phyloP scores from a whole-genome alignment of 768 basidiomycete species.

The Rhodotorula babjevae region DNA sequence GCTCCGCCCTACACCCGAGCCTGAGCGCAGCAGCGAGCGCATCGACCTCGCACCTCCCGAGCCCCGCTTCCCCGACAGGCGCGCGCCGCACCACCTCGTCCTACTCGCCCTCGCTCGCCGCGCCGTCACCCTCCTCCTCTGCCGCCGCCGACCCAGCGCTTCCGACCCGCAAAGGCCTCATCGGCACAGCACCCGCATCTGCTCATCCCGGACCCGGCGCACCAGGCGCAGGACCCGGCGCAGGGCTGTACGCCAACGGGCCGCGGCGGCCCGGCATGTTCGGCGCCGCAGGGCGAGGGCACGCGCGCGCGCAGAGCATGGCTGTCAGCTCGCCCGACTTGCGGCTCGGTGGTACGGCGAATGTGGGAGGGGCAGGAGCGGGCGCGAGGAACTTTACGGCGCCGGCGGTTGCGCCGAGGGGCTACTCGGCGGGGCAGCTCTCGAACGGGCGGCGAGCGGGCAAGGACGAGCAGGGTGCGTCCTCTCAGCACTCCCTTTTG shows the following conservation, averaged over 20 bases:
- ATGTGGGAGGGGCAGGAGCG: background rate
- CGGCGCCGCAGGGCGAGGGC: background rate
- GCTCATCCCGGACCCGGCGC: background rate
- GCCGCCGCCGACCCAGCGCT: slow-evolving; percentile 24
- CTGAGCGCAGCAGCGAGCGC: slow-evolving; percentile 1
- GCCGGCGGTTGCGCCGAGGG: background rate
- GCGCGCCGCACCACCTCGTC: background rate
- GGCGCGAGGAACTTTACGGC: slow-evolving; percentile 2
- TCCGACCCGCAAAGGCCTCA: slow-evolving; percentile 44
- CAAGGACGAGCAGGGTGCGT: background rate
- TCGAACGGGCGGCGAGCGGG: background rate
- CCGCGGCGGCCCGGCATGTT: slow-evolving; percentile 31
- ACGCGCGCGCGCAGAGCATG: slow-evolving; percentile 29
- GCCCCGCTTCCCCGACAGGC: background rate
- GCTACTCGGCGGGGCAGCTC: slow-evolving; percentile 8
- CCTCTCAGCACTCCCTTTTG: background rate
- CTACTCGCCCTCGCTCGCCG: slow-evolving; percentile 22
- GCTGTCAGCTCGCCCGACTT: slow-evolving; percentile 20
- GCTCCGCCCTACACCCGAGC: background rate
- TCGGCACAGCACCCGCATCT: slow-evolving; percentile 54
- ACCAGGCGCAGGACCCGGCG: background rate
- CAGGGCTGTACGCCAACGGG: slow-evolving; percentile 22
- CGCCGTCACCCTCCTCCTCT: slow-evolving; percentile 19
- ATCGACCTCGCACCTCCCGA: background rate
- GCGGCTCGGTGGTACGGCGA: background rate